phyloP scores from a whole-genome alignment of 1,284 basidiomycete species.

The Baeospora myosura region DNA sequence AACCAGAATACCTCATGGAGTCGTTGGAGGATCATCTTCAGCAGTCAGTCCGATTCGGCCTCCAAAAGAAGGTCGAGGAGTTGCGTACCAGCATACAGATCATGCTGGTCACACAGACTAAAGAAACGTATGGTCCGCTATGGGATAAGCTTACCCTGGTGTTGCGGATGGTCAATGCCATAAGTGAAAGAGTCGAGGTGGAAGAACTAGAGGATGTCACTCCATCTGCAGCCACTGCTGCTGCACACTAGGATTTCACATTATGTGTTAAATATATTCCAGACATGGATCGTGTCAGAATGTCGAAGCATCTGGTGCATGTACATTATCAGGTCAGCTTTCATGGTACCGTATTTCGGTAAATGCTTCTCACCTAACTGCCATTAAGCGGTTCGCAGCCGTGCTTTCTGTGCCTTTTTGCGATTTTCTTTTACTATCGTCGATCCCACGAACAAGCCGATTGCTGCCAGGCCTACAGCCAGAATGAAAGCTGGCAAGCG shows the following conservation, averaged over 20 bases:
- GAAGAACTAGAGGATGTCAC: too few species aligned
- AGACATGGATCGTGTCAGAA: too few species aligned
- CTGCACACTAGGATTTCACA: too few species aligned
- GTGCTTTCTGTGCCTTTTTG: slow-evolving; percentile 54
- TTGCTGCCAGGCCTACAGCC: slow-evolving; percentile 67
- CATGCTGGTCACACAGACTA: slow-evolving; percentile 28
- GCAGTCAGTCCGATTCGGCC: slow-evolving; percentile 29
- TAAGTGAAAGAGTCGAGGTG: too few species aligned
- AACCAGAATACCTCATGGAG: slow-evolving; percentile 34
- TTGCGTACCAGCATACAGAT: slow-evolving; percentile 30
- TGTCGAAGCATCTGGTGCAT: too few species aligned
- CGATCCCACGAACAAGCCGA: slow-evolving; percentile 72
- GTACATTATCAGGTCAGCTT: too few species aligned
- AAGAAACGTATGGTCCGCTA: slow-evolving; percentile 30
- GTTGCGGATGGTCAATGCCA: not conserved
- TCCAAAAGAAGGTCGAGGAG: slow-evolving; percentile 29
- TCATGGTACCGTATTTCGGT: too few species aligned
- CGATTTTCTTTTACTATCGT: slow-evolving; percentile 72
- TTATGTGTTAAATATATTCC: too few species aligned
- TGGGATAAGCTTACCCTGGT: slow-evolving; percentile 15
- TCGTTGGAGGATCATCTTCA: slow-evolving; percentile 33
- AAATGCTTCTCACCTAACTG: too few species aligned
- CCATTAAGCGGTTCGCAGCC: slow-evolving; percentile 45
- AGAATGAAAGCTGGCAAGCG: slow-evolving; percentile 80
- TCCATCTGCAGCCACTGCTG: too few species aligned